Evolutionary conservation across 257 asterid species (phyloP).

Genomic region (Solanum tacnaense): DNA sequence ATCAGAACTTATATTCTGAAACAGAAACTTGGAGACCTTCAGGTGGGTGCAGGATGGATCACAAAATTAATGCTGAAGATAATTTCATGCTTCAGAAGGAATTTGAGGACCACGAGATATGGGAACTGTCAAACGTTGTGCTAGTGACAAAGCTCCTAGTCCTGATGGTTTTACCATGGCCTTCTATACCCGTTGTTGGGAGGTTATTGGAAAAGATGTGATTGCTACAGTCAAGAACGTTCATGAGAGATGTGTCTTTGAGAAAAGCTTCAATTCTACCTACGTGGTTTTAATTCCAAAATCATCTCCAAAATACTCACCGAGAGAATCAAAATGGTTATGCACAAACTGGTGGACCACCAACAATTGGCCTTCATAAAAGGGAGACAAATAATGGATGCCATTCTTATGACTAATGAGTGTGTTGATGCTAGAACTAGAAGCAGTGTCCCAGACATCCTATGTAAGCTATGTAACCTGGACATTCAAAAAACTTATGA

Average conservation of each 20-base stretch:
- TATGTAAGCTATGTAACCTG: neutral
- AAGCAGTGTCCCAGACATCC: neutral
- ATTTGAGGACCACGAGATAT: neutral
- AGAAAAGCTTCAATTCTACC: neutral
- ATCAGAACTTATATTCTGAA: neutral
- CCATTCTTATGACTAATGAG: neutral
- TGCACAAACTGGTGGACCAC: neutral
- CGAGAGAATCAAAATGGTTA: neutral
- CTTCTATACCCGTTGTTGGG: neutral
- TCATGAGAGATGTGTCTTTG: neutral
- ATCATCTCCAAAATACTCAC: neutral
- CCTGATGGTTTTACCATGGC: neutral
- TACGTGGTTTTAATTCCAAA: neutral
- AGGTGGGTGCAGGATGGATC: neutral
- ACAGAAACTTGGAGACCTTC: neutral
- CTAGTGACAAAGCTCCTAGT: neutral
- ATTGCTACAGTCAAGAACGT: neutral
- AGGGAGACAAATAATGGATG: neutral
- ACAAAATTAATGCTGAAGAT: neutral
- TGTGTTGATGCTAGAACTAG: neutral
- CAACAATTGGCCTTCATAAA: neutral
- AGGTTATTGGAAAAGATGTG: neutral
- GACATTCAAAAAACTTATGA: neutral
- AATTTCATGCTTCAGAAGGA: neutral
- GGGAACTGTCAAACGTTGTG: neutral